phyloP scores from a whole-genome alignment of 1,284 basidiomycete species.

The Melampsora americana region DNA sequence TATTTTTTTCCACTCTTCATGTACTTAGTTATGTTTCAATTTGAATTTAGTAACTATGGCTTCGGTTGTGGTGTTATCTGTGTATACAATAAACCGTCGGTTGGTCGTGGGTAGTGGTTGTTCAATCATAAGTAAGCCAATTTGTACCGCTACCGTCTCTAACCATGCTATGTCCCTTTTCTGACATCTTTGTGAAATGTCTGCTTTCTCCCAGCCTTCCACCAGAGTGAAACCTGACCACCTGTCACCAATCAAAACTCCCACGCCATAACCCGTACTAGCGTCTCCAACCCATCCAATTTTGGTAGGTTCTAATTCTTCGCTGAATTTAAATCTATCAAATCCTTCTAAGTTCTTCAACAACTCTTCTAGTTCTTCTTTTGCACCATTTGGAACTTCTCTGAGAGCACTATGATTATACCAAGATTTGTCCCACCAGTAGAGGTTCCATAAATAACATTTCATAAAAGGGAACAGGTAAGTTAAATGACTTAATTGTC shows the following conservation, averaged over 20 bases:
- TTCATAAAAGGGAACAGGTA: constrained; percentile 1
- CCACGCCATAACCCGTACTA: background rate
- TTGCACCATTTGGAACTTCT: background rate
- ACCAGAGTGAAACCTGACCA: too few species aligned
- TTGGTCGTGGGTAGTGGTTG: background rate
- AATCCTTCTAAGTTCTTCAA: background rate
- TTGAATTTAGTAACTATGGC: background rate
- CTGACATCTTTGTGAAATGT: too few species aligned
- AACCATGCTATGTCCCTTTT: background rate
- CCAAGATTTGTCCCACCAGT: background rate
- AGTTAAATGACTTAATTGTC: too few species aligned
- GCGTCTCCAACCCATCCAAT: constrained; percentile 14
- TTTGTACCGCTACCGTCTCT: too few species aligned
- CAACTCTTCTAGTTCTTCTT: background rate
- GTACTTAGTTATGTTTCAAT: background rate
- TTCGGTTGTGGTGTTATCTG: constrained; percentile 15
- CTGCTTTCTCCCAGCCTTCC: too few species aligned
- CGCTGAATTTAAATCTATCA: background rate
- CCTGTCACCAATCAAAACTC: too few species aligned
- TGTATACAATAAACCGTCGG: background rate
- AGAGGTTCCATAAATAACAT: background rate
- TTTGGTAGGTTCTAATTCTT: background rate
- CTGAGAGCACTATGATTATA: background rate
- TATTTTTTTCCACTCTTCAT: constrained; percentile 8
- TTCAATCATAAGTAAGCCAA: background rate